Percentiles rank a stretch among this genome's conserved stretches.
Evolutionary conservation across 2,329 filamentous ascomycete genomes (phyloP).

Genomic region (Penicillium sp.): DNA sequence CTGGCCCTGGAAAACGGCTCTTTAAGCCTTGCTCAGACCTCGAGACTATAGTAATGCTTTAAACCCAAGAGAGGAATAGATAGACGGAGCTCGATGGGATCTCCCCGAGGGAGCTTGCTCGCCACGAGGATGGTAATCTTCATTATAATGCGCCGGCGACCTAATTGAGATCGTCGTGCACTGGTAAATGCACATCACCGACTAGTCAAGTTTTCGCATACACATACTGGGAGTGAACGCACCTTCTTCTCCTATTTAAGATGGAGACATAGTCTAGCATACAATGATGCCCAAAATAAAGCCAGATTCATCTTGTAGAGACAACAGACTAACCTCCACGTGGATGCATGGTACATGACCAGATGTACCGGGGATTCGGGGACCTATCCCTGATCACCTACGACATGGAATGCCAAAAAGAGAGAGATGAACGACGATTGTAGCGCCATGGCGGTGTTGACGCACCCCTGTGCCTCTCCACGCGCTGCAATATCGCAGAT

Average conservation of each 20-base stretch:
- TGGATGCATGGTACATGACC: neutral
- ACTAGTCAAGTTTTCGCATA: neutral
- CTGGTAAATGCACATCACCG: neutral
- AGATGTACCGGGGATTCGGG: conserved; percentile 2
- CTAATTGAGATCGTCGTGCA: neutral
- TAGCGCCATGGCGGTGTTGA: neutral
- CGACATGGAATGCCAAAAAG: neutral
- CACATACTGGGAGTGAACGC: neutral
- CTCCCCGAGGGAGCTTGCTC: neutral
- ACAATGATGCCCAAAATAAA: neutral
- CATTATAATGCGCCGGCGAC: neutral
- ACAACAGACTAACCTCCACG: conserved; percentile 5
- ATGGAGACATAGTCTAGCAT: neutral
- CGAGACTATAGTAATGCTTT: neutral
- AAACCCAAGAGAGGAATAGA: neutral
- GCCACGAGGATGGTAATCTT: neutral
- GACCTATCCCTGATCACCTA: neutral
- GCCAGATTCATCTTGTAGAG: neutral
- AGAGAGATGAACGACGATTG: neutral
- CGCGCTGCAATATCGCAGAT: neutral
- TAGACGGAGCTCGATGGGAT: neutral
- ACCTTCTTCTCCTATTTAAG: neutral
- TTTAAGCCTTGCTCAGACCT: neutral
- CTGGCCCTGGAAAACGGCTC: neutral
- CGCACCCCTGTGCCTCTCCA: neutral